Base-by-base conservation (phyloP, 2,329 filamentous ascomycete genomes). In the Alternaria brassicicola region DNA sequence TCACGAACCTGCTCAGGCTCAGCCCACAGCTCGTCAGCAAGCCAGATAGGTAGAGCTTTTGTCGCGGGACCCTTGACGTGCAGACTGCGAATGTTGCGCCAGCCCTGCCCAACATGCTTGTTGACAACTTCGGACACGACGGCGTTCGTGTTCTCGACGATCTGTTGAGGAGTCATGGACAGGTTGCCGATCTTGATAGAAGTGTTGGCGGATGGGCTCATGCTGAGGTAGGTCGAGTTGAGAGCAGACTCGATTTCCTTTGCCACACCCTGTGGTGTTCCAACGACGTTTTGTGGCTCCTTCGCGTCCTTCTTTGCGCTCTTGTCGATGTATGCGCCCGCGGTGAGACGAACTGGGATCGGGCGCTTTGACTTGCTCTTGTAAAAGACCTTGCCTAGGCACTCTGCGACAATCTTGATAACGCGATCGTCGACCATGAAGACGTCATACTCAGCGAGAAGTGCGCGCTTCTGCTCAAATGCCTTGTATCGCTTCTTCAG, bases 381-480 rank as follows among this genome's bases (percentile, higher is more conserved):
- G 85, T 95, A 98, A 78, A 99, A 98, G 2, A 89, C 89, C 82
- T 97, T 98, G 69, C 94, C 95, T 12, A 99, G 87, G 3, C 88
- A 82, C 64, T 86, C 85, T 55, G 93, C 92, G 59, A 98, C 84
- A 59, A 85, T 82, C 57, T 85, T 86, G 62, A 88, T 81, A 54
- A 99, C 90, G 47, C 95, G 85, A 73, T 97, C 91, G 76, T 99
- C 95, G 51, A 91, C 94, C 56, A 99, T 84, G 81, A 99, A 98
- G 55, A 98, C 82, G 76, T 98, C 95, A 78, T 97, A 92, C 78
- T 97, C 92, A 42, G 87, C 82, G 62, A 89, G 86, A 33, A 99
- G 85, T 78, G 95, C 92, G 64, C 95, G 85, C 64, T 75, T 74
- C 45, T 87, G 88, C 81, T 99, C 95, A 79, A 92, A 99, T 61